Percentiles rank a stretch among this genome's conserved stretches.
Conservation (phyloP, 805 yeast genomes). For the Maudiozyma bulderi region DNA sequence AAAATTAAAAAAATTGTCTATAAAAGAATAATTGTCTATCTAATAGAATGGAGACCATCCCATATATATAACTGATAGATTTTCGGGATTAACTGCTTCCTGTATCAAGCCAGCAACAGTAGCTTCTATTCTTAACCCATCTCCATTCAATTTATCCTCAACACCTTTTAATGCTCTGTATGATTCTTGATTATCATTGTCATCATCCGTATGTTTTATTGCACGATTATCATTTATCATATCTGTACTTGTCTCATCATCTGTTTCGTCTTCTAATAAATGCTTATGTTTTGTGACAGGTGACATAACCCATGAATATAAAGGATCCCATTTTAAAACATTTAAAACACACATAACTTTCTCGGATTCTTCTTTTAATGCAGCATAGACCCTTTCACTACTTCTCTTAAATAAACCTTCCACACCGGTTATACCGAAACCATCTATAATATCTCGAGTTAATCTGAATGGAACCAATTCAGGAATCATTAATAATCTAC, state of each 20-base stretch:
- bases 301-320: constrained; percentile 84
- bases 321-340: constrained; percentile 84
- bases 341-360: constrained; percentile 74
- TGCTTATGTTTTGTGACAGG: constrained; percentile 50
- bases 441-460: constrained; percentile 86
- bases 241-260: background rate
- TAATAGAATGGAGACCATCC: constrained; percentile 81
- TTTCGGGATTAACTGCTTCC: constrained; percentile 59
- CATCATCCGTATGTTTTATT: background rate
- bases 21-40: constrained; percentile 1
- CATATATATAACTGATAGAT: constrained; percentile 63
- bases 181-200: constrained; percentile 57
- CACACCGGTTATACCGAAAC: constrained; percentile 79
- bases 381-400: constrained; percentile 64
- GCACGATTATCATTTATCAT: background rate
- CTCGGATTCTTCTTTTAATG: constrained; percentile 53
- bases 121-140: constrained; percentile 72
- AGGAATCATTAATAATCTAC: constrained; percentile 72
- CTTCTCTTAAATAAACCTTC: constrained; percentile 66
- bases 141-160: constrained; percentile 53
- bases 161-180: constrained; percentile 69
- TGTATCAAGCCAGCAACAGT: constrained; percentile 69
- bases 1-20: background rate
- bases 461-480: constrained; percentile 90
- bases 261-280: constrained; percentile 18